These are phyloP conservation scores for Cercospora berteroae DNA, from an alignment of 2,329 filamentous ascomycete species.

Conservation along the genomic window DNA sequence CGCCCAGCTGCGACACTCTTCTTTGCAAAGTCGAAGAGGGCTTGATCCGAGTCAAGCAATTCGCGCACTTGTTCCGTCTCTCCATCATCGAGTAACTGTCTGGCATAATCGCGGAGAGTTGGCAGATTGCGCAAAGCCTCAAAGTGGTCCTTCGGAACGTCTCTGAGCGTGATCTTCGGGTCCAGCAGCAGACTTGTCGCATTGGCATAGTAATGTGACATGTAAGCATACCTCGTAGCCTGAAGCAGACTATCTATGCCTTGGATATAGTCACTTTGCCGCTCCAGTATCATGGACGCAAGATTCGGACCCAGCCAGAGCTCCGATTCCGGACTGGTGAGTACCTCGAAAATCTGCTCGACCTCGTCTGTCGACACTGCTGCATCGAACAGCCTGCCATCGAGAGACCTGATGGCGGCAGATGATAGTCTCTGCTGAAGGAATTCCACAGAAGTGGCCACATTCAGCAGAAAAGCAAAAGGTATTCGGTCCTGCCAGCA, in stretches of 20 bases:
- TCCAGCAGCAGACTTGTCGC: conserved; percentile 64
- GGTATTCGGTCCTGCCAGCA: conserved; percentile 74
- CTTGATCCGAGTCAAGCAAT: conserved; percentile 60
- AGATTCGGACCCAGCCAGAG: conserved; percentile 65
- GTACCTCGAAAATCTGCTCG: conserved; percentile 68
- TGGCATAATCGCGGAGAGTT: conserved; percentile 58
- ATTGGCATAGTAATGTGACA: conserved; percentile 83
- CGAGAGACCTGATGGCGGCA: conserved; percentile 63
- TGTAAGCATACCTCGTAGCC: conserved; percentile 67
- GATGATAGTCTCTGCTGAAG: conserved; percentile 72
- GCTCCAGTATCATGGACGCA: conserved; percentile 62
- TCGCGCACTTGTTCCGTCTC: conserved; percentile 42
- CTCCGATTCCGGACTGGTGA: conserved; percentile 57
- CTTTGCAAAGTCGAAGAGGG: conserved; percentile 50
- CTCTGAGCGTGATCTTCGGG: conserved; percentile 34
- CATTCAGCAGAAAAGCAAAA: conserved; percentile 73
- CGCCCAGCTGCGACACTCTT: conserved; percentile 38
- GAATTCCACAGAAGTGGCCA: conserved; percentile 78
- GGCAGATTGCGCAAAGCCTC: conserved; percentile 66
- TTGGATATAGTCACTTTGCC: conserved; percentile 74
- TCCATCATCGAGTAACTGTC: conserved; percentile 32
- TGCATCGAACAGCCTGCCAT: conserved; percentile 73
- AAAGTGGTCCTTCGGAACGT: conserved; percentile 60
- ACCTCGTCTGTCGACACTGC: conserved; percentile 69
- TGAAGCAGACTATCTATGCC: conserved; percentile 71